Conservation (phyloP, 495 filamentous ascomycete genomes). For the Clavariopsis aquatica region DNA sequence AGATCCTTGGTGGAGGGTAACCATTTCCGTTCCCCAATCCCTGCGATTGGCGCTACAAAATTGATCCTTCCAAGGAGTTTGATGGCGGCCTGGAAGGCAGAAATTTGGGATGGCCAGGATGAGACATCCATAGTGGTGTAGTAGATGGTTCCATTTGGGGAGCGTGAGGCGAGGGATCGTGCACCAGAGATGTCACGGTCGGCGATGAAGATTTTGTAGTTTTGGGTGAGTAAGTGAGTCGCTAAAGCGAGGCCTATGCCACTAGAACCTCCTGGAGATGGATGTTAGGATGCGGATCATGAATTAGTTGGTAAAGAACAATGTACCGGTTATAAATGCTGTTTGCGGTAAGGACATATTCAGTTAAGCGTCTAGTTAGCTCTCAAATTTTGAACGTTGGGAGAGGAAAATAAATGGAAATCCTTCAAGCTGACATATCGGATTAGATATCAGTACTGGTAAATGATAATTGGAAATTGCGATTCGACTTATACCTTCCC, state of each 20-base stretch:
- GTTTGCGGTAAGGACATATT: neutral
- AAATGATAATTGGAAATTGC: neutral
- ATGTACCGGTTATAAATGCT: neutral
- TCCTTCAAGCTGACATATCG: neutral
- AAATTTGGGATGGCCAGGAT: neutral
- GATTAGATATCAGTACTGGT: neutral
- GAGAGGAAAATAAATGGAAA: neutral
- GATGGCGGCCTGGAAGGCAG: neutral
- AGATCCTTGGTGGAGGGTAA: neutral
- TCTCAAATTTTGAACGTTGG: neutral
- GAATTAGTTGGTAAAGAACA: neutral
- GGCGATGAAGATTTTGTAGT: constrained; percentile 12
- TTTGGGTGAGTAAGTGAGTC: neutral
- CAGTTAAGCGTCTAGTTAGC: neutral
- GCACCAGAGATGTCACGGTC: constrained; percentile 3
- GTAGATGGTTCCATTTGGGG: neutral
- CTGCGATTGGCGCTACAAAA: neutral
- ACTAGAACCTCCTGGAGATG: constrained; percentile 4
- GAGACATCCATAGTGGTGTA: neutral
- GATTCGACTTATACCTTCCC: neutral
- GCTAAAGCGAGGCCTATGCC: constrained; percentile 9
- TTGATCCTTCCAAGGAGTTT: neutral
- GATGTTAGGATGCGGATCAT: neutral
- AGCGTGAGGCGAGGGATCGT: neutral
- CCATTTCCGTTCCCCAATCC: neutral